Evolutionary conservation across 108 stramenopile species (phyloP), one percentile per base, ranked within the genome.

Genomic region (Pseudonitzschia pungens): DNA sequence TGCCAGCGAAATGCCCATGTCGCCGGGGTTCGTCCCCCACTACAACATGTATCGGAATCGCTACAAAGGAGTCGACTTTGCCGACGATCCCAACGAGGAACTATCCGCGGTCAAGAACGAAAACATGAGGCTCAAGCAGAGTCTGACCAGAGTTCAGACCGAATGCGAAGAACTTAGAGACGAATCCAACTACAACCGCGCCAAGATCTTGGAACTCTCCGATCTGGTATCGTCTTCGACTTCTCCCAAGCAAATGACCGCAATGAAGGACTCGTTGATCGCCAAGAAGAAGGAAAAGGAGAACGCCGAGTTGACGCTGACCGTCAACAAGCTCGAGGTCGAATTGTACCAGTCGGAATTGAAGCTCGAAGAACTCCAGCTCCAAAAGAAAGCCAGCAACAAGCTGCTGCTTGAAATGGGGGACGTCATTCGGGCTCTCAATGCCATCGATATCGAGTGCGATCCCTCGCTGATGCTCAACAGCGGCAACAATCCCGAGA

Each of bases 171-270:
- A 55, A 36, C 4, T 70, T 1, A 56, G 48, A 16, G 50, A 65
- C 18, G 72, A 74, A 45, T 41, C 36, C 33, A 79, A 79, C 43
- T 65, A 51, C 40, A 21, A 74, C 22, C 52, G 42, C 5, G 70
- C 66, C 63, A 79, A 79, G 63, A 72, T 79, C 7, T 24, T 57
- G 0, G 78, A 79, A 27, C 40, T 79, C 44, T 40, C 72, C 1
- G 73, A 79, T 62, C 60, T 40, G 3, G 36, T 62, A 7, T 15
- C 29, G n/a, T n/a, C 20, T 11, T 55, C 54, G 16, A 55, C 14
- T 12, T 40, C 33, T 2, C 54, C 21, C 9, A 31, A 40, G 16
- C 54, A 55, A 24, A 33, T 2, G 29, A n/a, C 32, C 16, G 33
- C 32, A 14, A 42, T 33, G 29, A 40, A 33, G 11, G 28, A 45